Conservation (phyloP, 2,329 filamentous ascomycete species). For the Diaporthe ampelina region DNA sequence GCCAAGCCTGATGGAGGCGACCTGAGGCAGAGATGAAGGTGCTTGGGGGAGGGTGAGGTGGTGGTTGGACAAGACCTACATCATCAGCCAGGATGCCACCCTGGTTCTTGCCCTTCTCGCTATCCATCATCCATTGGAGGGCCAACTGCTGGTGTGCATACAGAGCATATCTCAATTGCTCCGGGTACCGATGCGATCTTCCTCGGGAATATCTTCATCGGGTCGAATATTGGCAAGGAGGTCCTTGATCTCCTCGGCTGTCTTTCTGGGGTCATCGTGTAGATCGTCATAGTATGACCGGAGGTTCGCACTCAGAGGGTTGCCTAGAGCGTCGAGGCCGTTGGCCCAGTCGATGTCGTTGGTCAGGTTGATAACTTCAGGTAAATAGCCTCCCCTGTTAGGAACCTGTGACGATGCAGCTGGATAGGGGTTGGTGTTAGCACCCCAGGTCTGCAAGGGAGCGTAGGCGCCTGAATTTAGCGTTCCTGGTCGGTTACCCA, state of each 20-base stretch:
- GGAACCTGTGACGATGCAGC: conserved; percentile 32
- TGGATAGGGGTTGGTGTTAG: conserved; percentile 2
- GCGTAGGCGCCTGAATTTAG: conserved; percentile 43
- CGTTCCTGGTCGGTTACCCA: conserved; percentile 41
- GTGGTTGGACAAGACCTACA: conserved; percentile 3
- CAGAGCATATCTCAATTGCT: conserved; percentile 75
- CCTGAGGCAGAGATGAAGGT: background rate
- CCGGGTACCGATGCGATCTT: conserved; percentile 76
- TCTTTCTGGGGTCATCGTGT: conserved; percentile 55
- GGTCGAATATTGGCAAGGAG: conserved; percentile 81
- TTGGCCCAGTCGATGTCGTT: conserved; percentile 53
- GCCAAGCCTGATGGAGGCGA: background rate
- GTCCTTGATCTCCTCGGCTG: conserved; percentile 76
- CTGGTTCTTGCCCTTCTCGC: conserved; percentile 81
- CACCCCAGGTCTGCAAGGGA: conserved; percentile 23
- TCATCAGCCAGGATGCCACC: conserved; percentile 85
- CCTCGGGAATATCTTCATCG: conserved; percentile 74
- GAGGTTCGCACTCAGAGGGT: conserved; percentile 52
- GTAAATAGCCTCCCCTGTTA: conserved; percentile 44
- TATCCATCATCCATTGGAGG: conserved; percentile 81
- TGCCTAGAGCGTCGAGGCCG: conserved; percentile 54
- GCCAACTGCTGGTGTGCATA: conserved; percentile 88
- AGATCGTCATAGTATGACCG: conserved; percentile 52
- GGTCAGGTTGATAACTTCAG: conserved; percentile 56
- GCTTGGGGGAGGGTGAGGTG: background rate